Conservation (phyloP, 768 basidiomycete species). For the Serendipita indica region DNA sequence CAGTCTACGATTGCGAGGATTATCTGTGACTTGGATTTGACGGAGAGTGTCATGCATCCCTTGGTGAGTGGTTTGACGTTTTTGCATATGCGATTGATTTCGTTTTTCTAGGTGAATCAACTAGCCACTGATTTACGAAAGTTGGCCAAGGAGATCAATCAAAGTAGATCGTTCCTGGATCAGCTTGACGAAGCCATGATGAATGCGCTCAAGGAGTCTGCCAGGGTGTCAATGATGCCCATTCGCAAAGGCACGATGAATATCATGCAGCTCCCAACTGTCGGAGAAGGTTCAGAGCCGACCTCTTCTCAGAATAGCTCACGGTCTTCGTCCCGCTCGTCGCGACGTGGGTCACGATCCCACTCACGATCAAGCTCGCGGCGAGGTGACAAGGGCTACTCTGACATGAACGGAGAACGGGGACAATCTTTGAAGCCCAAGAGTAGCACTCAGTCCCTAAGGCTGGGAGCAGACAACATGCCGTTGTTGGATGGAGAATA, state of each 20-base stretch:
- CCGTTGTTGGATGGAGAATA: neutral
- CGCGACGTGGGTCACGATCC: neutral
- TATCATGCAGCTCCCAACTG: too few relatives aligned
- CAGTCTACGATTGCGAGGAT: slow-evolving; percentile 6
- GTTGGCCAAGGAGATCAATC: neutral
- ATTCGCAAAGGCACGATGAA: too few relatives aligned
- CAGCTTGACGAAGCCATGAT: neutral
- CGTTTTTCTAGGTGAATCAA: neutral
- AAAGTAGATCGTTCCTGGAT: neutral
- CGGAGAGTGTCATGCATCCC: neutral
- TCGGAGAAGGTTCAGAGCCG: neutral
- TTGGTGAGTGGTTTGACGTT: neutral
- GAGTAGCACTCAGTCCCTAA: neutral
- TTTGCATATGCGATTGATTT: neutral
- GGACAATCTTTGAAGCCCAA: neutral
- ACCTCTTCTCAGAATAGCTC: neutral
- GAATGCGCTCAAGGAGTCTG: neutral
- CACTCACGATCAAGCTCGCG: neutral
- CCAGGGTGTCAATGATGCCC: too few relatives aligned
- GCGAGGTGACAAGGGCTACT: neutral
- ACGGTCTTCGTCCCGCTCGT: neutral
- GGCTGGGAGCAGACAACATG: neutral
- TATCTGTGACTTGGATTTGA: slow-evolving; percentile 1
- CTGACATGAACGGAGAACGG: neutral
- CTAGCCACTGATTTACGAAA: neutral